A percentile compares a stretch with the other conserved stretches of the same genome.
Conservation (phyloP, 2,329 filamentous ascomycete species). For the Epichloe scottii region DNA sequence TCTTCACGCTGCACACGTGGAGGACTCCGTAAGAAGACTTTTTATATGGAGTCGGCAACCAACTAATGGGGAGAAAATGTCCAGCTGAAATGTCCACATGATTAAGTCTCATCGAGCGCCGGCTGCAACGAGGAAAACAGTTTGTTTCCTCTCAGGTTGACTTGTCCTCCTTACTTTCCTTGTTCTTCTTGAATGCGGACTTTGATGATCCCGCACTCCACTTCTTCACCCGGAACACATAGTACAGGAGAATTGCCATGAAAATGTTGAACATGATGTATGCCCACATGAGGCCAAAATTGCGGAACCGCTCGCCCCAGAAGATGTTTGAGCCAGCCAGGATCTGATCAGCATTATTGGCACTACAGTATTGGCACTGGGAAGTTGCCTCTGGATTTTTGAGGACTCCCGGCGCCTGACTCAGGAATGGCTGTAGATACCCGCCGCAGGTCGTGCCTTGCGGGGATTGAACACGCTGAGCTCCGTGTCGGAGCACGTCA, state of each 20-base stretch:
- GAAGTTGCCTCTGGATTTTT: constrained; percentile 43
- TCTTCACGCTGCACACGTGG: too few relatives aligned
- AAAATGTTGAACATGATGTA: constrained; percentile 53
- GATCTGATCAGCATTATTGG: constrained; percentile 49
- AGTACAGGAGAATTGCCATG: constrained; percentile 49
- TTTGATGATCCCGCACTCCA: constrained; percentile 12
- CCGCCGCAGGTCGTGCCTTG: constrained; percentile 46
- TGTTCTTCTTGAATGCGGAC: neutral
- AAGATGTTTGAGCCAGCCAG: constrained; percentile 32
- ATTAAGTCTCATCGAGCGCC: neutral
- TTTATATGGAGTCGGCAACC: too few relatives aligned
- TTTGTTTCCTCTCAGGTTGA: too few relatives aligned
- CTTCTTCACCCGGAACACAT: constrained; percentile 41
- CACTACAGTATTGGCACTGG: constrained; percentile 55
- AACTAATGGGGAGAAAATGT: too few relatives aligned
- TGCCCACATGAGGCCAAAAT: constrained; percentile 58
- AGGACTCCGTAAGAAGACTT: too few relatives aligned
- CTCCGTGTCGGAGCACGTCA: constrained; percentile 43
- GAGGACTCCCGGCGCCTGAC: constrained; percentile 41
- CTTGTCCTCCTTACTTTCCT: neutral
- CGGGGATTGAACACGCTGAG: constrained; percentile 53
- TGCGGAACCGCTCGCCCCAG: constrained; percentile 49
- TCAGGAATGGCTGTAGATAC: constrained; percentile 49
- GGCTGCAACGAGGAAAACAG: too few relatives aligned
- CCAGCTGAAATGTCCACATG: too few relatives aligned